These are phyloP conservation scores for Mortierella sp. DNA, from an alignment of 371 early-diverging fungal genomes.

Conservation along the genomic window DNA sequence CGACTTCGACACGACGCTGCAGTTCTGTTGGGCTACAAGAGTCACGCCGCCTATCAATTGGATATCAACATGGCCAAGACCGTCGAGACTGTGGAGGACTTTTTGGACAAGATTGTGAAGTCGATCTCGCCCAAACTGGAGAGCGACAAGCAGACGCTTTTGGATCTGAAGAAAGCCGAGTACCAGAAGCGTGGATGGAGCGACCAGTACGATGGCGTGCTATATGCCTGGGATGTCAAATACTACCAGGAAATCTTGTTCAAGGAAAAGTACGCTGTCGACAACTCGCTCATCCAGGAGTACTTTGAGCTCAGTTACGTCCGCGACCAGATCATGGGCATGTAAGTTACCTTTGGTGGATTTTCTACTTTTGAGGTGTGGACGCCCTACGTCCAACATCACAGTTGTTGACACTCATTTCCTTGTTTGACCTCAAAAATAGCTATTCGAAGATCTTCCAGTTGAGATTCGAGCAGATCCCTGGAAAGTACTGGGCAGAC, in stretches of 20 bases:
- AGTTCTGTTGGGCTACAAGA: conserved; percentile 79
- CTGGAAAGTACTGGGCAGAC: conserved; percentile 58
- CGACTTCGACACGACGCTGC: conserved; percentile 55
- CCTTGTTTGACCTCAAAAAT: not conserved
- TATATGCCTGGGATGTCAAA: conserved; percentile 82
- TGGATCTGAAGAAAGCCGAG: conserved; percentile 59
- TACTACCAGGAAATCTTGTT: conserved; percentile 82
- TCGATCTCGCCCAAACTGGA: conserved; percentile 68
- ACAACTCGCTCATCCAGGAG: conserved; percentile 83
- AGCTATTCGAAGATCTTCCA: conserved; percentile 52
- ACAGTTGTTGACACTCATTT: not conserved
- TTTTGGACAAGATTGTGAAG: conserved; percentile 74
- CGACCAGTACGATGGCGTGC: conserved; percentile 65
- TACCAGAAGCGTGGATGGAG: conserved; percentile 58
- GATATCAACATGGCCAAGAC: conserved; percentile 91
- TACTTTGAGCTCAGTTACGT: conserved; percentile 82
- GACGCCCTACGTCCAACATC: not conserved
- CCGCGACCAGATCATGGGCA: conserved; percentile 58
- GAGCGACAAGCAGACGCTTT: conserved; percentile 67
- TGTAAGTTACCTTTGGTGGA: conserved; percentile 21
- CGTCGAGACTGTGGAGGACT: conserved; percentile 74
- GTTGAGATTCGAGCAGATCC: conserved; percentile 50
- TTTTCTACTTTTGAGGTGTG: not conserved
- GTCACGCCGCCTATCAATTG: conserved; percentile 81
- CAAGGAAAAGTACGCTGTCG: conserved; percentile 79